Percentiles rank a stretch among this genome's conserved stretches.
phyloP scores from a whole-genome alignment of 805 yeast genomes.

The Hanseniaspora thailandica region DNA sequence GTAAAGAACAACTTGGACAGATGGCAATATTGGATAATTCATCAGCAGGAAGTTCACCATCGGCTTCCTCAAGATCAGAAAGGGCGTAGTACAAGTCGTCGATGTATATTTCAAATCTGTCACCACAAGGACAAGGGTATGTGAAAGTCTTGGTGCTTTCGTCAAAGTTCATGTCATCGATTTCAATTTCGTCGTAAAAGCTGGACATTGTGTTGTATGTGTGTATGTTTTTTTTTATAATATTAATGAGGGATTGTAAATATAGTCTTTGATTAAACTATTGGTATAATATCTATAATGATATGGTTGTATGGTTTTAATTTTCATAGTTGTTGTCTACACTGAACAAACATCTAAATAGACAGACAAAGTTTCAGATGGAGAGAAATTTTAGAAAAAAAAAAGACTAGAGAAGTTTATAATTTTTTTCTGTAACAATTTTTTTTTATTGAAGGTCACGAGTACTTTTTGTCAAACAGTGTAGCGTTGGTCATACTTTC shows the following conservation, averaged over 20 bases:
- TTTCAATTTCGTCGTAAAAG: conserved; percentile 87
- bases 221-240: not conserved
- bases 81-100: conserved; percentile 86
- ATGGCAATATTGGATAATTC: conserved; percentile 50
- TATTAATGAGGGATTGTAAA: not conserved
- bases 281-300: too few relatives aligned
- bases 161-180: conserved; percentile 91
- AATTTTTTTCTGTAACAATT: not conserved
- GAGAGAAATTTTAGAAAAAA: not conserved
- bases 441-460: not conserved
- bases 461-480: not conserved
- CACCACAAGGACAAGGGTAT: conserved; percentile 98
- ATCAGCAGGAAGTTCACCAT: conserved; percentile 12
- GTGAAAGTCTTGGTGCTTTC: conserved; percentile 69
- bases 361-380: not conserved
- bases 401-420: not conserved
- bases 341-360: not conserved
- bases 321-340: not conserved
- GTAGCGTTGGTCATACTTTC: not conserved
- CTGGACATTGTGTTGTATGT: conserved; percentile 37
- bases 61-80: conserved; percentile 29
- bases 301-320: not conserved
- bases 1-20: conserved; percentile 89
- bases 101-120: conserved; percentile 71
- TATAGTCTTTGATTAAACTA: too few relatives aligned